Evolutionary conservation across 257 asterid species (phyloP), one percentile per base, ranked within the genome.

Genomic region (Linaria vulgaris): DNA sequence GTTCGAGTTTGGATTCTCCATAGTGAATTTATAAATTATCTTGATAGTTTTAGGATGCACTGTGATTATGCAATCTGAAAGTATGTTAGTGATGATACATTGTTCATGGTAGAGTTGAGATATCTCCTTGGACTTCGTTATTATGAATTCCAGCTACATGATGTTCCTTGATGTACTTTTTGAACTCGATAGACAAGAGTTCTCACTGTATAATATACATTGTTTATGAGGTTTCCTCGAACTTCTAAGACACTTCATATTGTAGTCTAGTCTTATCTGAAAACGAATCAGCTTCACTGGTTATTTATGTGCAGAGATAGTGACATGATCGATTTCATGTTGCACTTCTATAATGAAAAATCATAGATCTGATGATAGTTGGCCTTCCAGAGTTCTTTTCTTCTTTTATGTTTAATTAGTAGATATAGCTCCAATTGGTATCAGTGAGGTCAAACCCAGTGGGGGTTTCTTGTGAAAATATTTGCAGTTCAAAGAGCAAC

Each of bases 401-500:
- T 56, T 31, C 55, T 46, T 46, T 58, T 15, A 12, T 30, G 10
- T 31, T 22, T 37, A 37, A 37, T 38, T 41, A 16, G 41, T 41
- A 41, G 10, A 34, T 11, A 34, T 4, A 27, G 34, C 34, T 27
- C 51, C 14, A 3, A 3, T 4, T 63, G 14, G 13, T 9, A 23
- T 16, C 16, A 16, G 27, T 58, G 51, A 55, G 43, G 37, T 45
- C 30, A 16, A 22, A 38, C 46, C 54, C 11, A 17, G 64, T 59
- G 59, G 51, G 31, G 47, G 34, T 19, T 48, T 23, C 46, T 43
- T 17, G 58, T 60, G 39, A 41, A 67, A 10, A 48, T 25, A 4
- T 59, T 22, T 41, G 39, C 53, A 46, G 56, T 37, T 19, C 13
- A 12, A 60, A 20, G 49, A 38, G 73, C 41, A 45, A 45, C 39